phyloP scores from a whole-genome alignment of 768 basidiomycete genomes.

The Candolleomyces eurysporus region DNA sequence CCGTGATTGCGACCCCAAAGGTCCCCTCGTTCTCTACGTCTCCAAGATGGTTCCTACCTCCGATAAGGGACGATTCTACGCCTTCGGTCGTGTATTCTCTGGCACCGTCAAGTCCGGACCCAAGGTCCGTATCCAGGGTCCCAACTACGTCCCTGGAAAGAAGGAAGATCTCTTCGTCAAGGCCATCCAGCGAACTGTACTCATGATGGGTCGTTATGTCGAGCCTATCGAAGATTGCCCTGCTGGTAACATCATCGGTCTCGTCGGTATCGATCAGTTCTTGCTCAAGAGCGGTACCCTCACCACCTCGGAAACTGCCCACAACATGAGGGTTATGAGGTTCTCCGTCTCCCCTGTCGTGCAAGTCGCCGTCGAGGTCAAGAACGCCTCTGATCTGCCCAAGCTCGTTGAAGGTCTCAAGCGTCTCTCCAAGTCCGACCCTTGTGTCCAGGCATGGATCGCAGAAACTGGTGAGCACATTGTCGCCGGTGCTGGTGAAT shows the following conservation, averaged over 20 bases:
- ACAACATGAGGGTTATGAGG: conserved; percentile 99
- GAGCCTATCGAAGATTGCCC: conserved; percentile 99
- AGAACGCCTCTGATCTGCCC: conserved; percentile 98
- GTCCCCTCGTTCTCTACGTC: conserved; percentile 95
- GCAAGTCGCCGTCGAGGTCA: conserved; percentile 98
- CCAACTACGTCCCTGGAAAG: conserved; percentile 98
- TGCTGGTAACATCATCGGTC: conserved; percentile 97
- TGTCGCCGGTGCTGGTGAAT: conserved; percentile 98
- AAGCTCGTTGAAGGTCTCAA: conserved; percentile 99
- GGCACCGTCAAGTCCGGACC: conserved; percentile 96
- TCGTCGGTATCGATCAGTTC: conserved; percentile 99
- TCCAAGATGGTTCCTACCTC: conserved; percentile 99
- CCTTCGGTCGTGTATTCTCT: conserved; percentile 99
- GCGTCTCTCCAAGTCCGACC: conserved; percentile 99
- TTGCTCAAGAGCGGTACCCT: conserved; percentile 98
- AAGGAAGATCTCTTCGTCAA: conserved; percentile 98
- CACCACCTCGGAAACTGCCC: conserved; percentile 96
- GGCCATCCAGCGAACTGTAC: conserved; percentile 96
- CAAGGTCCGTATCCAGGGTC: conserved; percentile 99
- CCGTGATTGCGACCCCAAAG: conserved; percentile 96
- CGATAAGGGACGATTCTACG: conserved; percentile 99
- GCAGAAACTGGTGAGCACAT: conserved; percentile 94
- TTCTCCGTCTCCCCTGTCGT: conserved; percentile 99
- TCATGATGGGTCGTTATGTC: conserved; percentile 99
- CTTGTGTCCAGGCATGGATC: conserved; percentile 97